Base-by-base conservation (phyloP, 768 basidiomycete species). In the Naganishia vaughanmartiniae region DNA sequence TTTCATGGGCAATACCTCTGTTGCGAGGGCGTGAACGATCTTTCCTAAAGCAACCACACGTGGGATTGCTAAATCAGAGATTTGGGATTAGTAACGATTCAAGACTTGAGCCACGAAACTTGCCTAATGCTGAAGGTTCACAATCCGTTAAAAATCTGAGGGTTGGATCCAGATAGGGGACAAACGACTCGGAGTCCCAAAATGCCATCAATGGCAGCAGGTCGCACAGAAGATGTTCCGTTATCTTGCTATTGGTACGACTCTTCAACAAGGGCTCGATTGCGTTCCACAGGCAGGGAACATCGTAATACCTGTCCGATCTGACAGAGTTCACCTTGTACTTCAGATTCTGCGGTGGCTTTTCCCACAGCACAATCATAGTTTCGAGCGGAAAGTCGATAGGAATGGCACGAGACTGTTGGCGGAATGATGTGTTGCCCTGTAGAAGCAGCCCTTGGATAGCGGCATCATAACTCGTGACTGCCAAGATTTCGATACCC, bases 391-490 rank as follows among this genome's bases (percentile, higher is more conserved):
- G 54, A 21, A 33, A 72, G 24, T 28, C 60, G 63, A 26, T 33
- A 21, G 26, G 56, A 39, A 34, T 28, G 39, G 30, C 31, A 28
- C 28, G 54, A 19, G 36, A 24, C 48, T 67, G 66, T 36, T 34
- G 36, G 7, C 46, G 48, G 65, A 31, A 42, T n/a, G 30, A 17
- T 2, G 17, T 36, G 48, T 11, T 26, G 14, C 17, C 58, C 36
- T 46, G 54, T 31, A 34, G 17, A 21, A 48, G 51, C 48, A 72
- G 57, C 17, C 67, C 67, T 28, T 63, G 45, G 2, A 60, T 33
- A 12, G 71, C 71, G 7, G 58, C 71, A 54, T 72, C 67, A 45
- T 67, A 72, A 42, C 56, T 63, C 6, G 67, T 69, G 4, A 72
- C 67, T 4, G 66, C 34, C 26, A 72, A 53, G 26, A 72, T 63